Base-by-base conservation (phyloP, 2,329 filamentous ascomycete genomes). In the Cladosporium sp. region DNA sequence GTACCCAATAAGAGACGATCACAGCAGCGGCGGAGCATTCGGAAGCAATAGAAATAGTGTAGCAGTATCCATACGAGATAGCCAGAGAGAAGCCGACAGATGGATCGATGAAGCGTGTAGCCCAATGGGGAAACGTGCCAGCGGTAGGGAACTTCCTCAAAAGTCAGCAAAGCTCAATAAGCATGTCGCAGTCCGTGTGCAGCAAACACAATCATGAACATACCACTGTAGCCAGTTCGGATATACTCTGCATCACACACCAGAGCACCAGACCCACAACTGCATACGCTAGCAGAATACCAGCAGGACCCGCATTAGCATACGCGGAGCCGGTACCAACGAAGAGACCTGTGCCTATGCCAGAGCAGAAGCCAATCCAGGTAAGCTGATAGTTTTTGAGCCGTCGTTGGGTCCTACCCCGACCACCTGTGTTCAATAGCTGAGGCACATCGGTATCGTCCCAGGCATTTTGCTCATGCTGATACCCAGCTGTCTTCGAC, bases 291-390 rank as follows among this genome's bases (percentile, higher is more conserved):
- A 80, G 68, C 37, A 81, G 70, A 25, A 79, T 73, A 50, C 78
- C 77, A 7, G 72, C 72, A 38, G 80, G 81, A 19, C 81, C 81
- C 65, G 76, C 78, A 5, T 70, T 76, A 9, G 75, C 73, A 54
- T 82, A 73, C 2, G 78, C 76, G 52, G 70, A 66, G 25, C 80
- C 80, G 40, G 76, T 76, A 36, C 79, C 78, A 51, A 83, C 76
- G 67, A 82, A 84, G 3, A 83, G 72, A 68, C 81, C 81, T 30
- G 80, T 82, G 9, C 57, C 57, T 3, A 34, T 34, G 30, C 30
- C 30, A 19, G 43, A 52, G 49, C 52, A 60, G 39, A 65, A 64
- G 38, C 64, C 64, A 51, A 65, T 65, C 57, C 63, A 63, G 5
- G 64, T 65, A 5, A 65, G 59, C 28, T 65, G 64, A 30, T 64